These are phyloP conservation scores for Rhizopus sp. DNA, from an alignment of 371 early-diverging fungal species.

Conservation along the genomic window DNA sequence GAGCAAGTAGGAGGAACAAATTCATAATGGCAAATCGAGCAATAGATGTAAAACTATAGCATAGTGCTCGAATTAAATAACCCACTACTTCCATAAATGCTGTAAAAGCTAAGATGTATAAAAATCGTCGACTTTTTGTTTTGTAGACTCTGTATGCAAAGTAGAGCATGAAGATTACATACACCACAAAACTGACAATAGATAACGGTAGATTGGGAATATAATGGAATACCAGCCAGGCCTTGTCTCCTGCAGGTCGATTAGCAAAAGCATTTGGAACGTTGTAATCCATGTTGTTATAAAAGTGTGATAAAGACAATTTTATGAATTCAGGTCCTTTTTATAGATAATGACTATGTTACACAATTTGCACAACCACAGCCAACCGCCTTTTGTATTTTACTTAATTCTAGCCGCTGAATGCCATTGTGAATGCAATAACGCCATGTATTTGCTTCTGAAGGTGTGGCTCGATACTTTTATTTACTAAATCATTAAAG, in stretches of 20 bases:
- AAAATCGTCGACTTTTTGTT: conserved; percentile 14
- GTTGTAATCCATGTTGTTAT: too few species aligned
- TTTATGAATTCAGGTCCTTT: too few species aligned
- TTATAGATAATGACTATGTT: too few species aligned
- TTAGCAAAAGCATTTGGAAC: too few species aligned
- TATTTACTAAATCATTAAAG: too few species aligned
- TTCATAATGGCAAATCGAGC: conserved; percentile 23
- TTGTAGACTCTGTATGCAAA: conserved; percentile 6
- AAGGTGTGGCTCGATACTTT: too few species aligned
- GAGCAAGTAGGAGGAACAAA: conserved; percentile 10
- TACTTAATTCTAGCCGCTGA: too few species aligned
- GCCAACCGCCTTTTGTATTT: too few species aligned
- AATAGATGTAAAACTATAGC: conserved; percentile 24
- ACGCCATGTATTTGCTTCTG: too few species aligned
- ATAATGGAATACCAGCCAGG: conserved; percentile 12
- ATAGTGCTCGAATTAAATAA: conserved; percentile 27
- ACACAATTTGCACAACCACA: too few species aligned
- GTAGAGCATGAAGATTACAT: conserved; percentile 8
- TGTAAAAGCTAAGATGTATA: conserved; percentile 35
- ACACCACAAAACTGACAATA: conserved; percentile 7
- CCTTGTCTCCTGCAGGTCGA: neutral
- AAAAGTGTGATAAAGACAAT: too few species aligned
- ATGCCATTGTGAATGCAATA: too few species aligned
- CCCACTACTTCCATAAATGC: conserved; percentile 38
- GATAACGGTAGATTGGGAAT: conserved; percentile 8